These are phyloP conservation scores for Globisporangium paddicum DNA, from an alignment of 352 stramenopile species.

Conservation along the genomic window DNA sequence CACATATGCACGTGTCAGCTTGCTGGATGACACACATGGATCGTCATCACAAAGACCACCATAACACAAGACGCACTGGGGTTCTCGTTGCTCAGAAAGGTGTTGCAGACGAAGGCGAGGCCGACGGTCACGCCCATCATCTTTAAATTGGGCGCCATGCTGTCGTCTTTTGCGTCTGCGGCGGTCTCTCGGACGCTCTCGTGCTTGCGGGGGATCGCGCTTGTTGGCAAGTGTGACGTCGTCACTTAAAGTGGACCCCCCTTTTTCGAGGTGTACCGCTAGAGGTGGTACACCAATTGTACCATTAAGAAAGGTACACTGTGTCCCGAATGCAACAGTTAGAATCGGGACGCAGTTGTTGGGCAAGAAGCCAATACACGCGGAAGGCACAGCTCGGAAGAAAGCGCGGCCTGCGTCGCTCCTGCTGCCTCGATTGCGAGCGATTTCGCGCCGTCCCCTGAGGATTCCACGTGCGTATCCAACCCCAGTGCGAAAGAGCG, in stretches of 20 bases:
- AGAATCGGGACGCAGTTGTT: too few species aligned
- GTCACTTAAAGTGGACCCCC: neutral
- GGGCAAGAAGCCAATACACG: too few species aligned
- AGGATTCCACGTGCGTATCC: neutral
- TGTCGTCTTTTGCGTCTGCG: neutral
- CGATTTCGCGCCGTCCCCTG: neutral
- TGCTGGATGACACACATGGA: neutral
- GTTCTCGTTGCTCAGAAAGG: constrained; percentile 60
- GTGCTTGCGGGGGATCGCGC: neutral
- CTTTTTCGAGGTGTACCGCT: too few species aligned
- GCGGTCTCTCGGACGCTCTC: neutral
- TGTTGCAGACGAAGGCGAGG: constrained; percentile 59
- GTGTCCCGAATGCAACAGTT: neutral
- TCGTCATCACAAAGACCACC: neutral
- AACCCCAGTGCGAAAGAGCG: neutral
- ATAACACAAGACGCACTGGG: constrained; percentile 51
- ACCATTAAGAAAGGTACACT: too few species aligned
- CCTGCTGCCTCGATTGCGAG: neutral
- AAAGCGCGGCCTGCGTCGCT: neutral
- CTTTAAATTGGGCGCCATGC: constrained; percentile 73
- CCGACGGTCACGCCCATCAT: constrained; percentile 73
- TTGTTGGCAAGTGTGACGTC: constrained; percentile 3
- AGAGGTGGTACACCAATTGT: too few species aligned
- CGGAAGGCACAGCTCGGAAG: neutral
- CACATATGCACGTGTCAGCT: neutral